These are phyloP conservation scores for Neotropicomus parvogracilis DNA, from an alignment of 1,284 basidiomycete species.

Conservation along the genomic window DNA sequence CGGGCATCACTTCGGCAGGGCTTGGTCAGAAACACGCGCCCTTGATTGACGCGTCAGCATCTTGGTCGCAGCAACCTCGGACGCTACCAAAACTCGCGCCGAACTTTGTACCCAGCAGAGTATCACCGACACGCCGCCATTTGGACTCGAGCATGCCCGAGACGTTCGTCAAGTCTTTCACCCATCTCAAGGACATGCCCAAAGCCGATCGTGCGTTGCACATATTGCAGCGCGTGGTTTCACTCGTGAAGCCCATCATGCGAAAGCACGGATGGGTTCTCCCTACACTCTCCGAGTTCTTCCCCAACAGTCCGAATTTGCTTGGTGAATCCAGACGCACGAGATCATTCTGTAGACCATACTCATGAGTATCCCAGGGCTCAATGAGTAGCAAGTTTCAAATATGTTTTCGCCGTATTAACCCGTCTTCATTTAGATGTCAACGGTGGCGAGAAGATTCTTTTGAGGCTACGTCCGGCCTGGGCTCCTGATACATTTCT, in stretches of 20 bases:
- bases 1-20: too few relatives aligned
- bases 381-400: constrained; percentile 28
- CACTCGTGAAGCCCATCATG: constrained; percentile 89
- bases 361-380: constrained; percentile 23
- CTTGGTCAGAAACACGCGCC: too few relatives aligned
- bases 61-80: background rate
- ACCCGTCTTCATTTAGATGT: constrained; percentile 48
- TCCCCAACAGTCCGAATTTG: constrained; percentile 69
- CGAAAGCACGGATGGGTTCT: constrained; percentile 75
- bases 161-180: constrained; percentile 58
- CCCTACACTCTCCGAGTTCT: constrained; percentile 83
- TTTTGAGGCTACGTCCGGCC: constrained; percentile 72
- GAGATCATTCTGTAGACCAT: background rate
- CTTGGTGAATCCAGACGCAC: constrained; percentile 51
- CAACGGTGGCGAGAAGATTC: constrained; percentile 75
- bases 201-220: constrained; percentile 58
- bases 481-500: constrained; percentile 69
- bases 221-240: constrained; percentile 71
- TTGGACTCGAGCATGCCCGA: constrained; percentile 39
- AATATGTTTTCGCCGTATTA: background rate
- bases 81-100: background rate
- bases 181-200: constrained; percentile 62
- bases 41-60: too few relatives aligned
- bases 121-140: too few relatives aligned
- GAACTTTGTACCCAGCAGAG: too few relatives aligned